Evolutionary conservation across 2,329 filamentous ascomycete genomes (phyloP), one percentile per base, ranked within the genome.

Genomic region (Alternaria sp.): DNA sequence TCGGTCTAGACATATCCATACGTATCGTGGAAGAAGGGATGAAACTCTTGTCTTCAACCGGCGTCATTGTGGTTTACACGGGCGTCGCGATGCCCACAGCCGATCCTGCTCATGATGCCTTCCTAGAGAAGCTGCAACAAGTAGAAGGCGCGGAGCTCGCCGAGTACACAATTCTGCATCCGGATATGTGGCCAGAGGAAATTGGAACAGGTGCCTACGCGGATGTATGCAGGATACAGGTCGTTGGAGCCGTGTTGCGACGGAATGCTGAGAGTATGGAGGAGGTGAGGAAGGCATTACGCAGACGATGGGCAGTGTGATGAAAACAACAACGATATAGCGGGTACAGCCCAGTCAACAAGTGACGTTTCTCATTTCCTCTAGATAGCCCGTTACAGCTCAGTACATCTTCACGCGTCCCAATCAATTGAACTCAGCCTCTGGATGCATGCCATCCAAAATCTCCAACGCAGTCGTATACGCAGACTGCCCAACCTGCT

Each of bases 371-470:
- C 5, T 26, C 13, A 28, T 21, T 21, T 13, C 28, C 21, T 24
- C 17, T 17, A 17, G 17, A 17, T 17, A 17, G 17, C 17, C 17
- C 17, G 17, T 17, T 17, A 17, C 17, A 17, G 17, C 17, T 17
- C 17, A 17, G 17, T 17, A 17, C 17, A 17, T 17, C 17, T 17
- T 17, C 17, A 17, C 17, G 17, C 17, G 17, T 17, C 17, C 2
- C 23, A 26, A 2, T 36, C 49, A 65, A 37, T 64, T 67, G 48
- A 74, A 76, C 58, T 72, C 73, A 2, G 58, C 62, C n/a, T 74
- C 66, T 1, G 74, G 72, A 45, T 76, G 72, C 56, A 73, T 60
- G 5, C 74, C 74, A 54, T 77, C 74, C 5, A 73, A 73, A 48
- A 71, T 68, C 57, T 76, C 74, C 26, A 77, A 42, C 9, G 60